Base-by-base conservation (phyloP, 306 rosid genomes). In the Dalbergia cultrata region DNA sequence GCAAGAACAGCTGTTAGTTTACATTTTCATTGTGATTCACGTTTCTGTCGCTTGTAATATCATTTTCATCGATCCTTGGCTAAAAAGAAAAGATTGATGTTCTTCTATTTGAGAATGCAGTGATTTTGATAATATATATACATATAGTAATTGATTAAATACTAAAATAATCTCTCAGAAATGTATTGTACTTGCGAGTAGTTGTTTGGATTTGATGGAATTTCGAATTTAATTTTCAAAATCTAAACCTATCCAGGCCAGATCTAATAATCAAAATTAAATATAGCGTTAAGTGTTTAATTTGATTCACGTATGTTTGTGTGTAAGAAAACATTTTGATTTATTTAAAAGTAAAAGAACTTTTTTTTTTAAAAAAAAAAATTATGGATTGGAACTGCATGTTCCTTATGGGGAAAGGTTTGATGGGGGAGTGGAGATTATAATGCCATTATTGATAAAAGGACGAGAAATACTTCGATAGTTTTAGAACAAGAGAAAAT, bases 1-100 rank as follows among this genome's bases (percentile, higher is more conserved):
- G 3, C 53, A 13, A 5, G 2, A 9, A 8, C 53, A 34, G 45
- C 31, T 14, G 16, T 67, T 21, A 11, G 12, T 63, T 37, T 18
- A 6, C 5, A 8, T 61, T 37, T 65, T n/a, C 67, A 26, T 67
- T 49, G 72, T 17, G 34, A 35, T 70, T 62, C 83, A 70, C 78
- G 72, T 70, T 60, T 79, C 9, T 47, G 6, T 43, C 13, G 21
- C 44, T 12, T 41, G 57, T 52, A 5, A 1, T 43, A 8, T 8
- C 45, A 41, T 41, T 43, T 8, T 43, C 8, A 43, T 43, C 7
- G 3, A 3, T 9, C 47, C 8, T 7, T 7, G 7, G 41, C 7
- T 37, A 6, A 37, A 37, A 37, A 26, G 31, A 26, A 22, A 37
- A 43, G 9, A 43, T 26, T 26, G 31, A 43, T 43, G 52, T 47